Base-by-base conservation (phyloP, 2,329 filamentous ascomycete species). In the Dendryphion nanum region DNA sequence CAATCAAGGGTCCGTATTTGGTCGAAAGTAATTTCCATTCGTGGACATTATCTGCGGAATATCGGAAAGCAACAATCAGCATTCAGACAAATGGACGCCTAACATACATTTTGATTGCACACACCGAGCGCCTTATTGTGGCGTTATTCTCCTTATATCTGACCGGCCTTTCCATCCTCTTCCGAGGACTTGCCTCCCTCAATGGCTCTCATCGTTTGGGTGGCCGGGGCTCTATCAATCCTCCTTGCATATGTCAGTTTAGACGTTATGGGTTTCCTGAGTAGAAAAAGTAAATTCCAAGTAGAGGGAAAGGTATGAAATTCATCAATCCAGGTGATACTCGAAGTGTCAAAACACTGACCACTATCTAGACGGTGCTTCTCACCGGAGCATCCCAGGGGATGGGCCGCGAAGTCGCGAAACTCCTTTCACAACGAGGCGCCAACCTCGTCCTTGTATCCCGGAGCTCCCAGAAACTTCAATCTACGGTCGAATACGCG, bases 321-420 rank as follows among this genome's bases (percentile, higher is more conserved):
- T 16, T 15, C 10, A n/a, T 26, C n/a, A 8, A 10, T 26, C 23
- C 10, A n/a, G 10, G 10, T 26, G 10, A 26, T n/a, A n/a, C 10
- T 18, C 14, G 6, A 5, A 14, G 5, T 24, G 6, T 19, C 16
- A 14, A 18, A 32, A 29, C 19, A 17, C n/a, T 23, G 12, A 17
- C 33, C 37, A 45, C 2, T 13, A 35, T 34, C 7, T 52, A 95
- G 89, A 95, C 90, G 2, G 76, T 94, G 36, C 74, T 97, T 38
- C 74, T 98, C 36, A 98, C 93, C 1, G 93, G 93, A 32, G 89
- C 84, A 20, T 96, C 93, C 0, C 87, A 96, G 60, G 93, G 93
- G 41, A 88, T 96, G 85, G 93, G 93, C 42, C 81, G 83, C 51
- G 81, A 81, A 35, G 79, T 83, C 15, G 89, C 84, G 4, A 76